Conservation (phyloP, 2,329 filamentous ascomycete species). For the Amauroascus verrucosus region DNA sequence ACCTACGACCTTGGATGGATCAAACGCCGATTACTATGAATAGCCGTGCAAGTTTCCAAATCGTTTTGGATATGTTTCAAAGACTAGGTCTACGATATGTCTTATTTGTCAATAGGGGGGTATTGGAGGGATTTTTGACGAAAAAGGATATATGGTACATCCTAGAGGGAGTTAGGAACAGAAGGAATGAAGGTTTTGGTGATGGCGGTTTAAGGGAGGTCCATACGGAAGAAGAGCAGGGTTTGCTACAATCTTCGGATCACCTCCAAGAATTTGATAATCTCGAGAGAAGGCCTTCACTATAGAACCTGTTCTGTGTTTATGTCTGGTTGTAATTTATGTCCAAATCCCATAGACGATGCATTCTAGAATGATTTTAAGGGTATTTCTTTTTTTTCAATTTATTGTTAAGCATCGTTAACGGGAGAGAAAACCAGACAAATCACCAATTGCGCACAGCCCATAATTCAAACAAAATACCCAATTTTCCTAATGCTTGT, state of each 20-base stretch:
- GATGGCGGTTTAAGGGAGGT: conserved; percentile 22
- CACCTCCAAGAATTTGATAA: conserved; percentile 10
- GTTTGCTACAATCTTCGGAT: conserved; percentile 27
- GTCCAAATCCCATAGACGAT: conserved; percentile 6
- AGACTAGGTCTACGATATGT: conserved; percentile 86
- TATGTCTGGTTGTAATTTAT: background rate
- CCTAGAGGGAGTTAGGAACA: conserved; percentile 63
- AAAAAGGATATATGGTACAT: conserved; percentile 98
- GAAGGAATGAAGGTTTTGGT: conserved; percentile 24
- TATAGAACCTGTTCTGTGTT: conserved; percentile 4
- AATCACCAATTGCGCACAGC: background rate
- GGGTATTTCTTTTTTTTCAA: background rate
- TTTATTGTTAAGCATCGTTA: background rate
- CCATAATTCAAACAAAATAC: background rate
- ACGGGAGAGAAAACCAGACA: background rate
- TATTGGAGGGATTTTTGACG: conserved; percentile 73
- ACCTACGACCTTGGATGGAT: conserved; percentile 96
- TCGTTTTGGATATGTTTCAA: conserved; percentile 90
- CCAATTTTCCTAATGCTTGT: background rate
- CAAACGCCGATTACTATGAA: conserved; percentile 91
- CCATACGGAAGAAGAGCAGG: conserved; percentile 27
- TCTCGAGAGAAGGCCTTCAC: conserved; percentile 11
- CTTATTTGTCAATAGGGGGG: conserved; percentile 71
- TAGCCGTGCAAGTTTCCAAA: conserved; percentile 61
- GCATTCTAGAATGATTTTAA: background rate